Conservation (phyloP, 2,329 filamentous ascomycete species). For the Sarocladiaceae sp. region DNA sequence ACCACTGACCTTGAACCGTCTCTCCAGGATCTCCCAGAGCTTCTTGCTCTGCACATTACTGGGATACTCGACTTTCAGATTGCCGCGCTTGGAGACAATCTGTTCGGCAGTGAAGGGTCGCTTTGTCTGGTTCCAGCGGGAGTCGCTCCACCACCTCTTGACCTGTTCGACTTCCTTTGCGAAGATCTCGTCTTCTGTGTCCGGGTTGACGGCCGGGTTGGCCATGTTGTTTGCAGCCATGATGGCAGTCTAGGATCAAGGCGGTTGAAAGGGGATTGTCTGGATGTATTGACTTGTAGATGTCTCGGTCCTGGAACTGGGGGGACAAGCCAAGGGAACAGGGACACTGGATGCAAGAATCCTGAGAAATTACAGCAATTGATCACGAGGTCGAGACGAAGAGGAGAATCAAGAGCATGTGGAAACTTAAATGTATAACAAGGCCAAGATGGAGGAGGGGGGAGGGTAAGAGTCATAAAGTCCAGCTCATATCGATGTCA, state of each 20-base stretch:
- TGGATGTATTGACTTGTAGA: too few relatives aligned
- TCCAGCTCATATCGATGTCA: too few relatives aligned
- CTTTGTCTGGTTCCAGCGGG: constrained; percentile 89
- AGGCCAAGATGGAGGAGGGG: not conserved
- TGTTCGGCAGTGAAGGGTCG: constrained; percentile 92
- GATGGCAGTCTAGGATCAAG: constrained; percentile 19
- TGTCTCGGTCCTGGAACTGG: constrained; percentile 3
- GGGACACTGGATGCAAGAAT: not conserved
- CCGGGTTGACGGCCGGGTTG: constrained; percentile 48
- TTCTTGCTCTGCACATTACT: constrained; percentile 89
- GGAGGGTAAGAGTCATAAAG: constrained; percentile 4
- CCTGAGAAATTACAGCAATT: not conserved
- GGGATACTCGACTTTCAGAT: constrained; percentile 83
- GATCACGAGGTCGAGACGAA: not conserved
- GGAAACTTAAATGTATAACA: too few relatives aligned
- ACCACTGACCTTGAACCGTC: constrained; percentile 75
- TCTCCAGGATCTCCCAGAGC: constrained; percentile 85
- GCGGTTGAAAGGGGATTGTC: too few relatives aligned
- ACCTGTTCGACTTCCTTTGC: constrained; percentile 78
- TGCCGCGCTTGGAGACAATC: constrained; percentile 92
- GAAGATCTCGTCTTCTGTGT: constrained; percentile 60
- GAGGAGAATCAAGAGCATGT: too few relatives aligned
- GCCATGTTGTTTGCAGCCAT: constrained; percentile 61
- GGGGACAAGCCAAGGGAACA: not conserved
- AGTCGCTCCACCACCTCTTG: constrained; percentile 89